Percentiles rank a stretch among this genome's conserved stretches.
Evolutionary conservation across 176 grass and related monocot species (phyloP).

Genomic region (Triticum urartu): DNA sequence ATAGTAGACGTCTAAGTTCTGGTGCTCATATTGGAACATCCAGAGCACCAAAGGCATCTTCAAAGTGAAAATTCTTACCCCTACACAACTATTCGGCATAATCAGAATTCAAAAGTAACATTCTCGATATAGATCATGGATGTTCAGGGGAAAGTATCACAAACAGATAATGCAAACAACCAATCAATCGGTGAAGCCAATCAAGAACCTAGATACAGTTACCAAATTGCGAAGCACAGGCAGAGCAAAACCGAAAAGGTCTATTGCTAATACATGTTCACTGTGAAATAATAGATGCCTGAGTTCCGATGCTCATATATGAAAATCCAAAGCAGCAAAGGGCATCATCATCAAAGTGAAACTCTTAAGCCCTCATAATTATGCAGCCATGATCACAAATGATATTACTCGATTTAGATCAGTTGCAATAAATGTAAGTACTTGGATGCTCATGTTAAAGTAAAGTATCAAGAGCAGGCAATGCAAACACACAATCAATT

Average conservation of each 20-base stretch:
- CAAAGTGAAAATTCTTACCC: not conserved
- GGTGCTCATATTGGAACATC: not conserved
- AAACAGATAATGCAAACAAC: not conserved
- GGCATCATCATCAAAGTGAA: not conserved
- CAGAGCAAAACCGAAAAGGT: too few species aligned
- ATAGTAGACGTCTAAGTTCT: not conserved
- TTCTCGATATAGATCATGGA: not conserved
- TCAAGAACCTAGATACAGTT: too few species aligned
- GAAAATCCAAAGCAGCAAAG: not conserved
- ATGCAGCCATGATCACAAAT: not conserved
- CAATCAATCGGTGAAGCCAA: not conserved
- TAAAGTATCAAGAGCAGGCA: not conserved
- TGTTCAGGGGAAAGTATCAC: not conserved
- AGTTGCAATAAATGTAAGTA: not conserved
- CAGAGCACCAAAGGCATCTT: not conserved
- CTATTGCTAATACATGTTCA: too few species aligned
- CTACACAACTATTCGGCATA: not conserved
- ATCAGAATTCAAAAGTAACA: not conserved
- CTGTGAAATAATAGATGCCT: not conserved
- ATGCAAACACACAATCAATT: not conserved
- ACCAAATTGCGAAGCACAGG: too few species aligned
- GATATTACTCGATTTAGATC: not conserved
- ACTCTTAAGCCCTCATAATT: not conserved
- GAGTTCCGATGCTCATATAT: not conserved
- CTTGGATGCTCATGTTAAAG: not conserved